A percentile compares a stretch with the other conserved stretches of the same genome.
Conservation (phyloP, 805 yeast species). For the Kodamaea neixiangensis region DNA sequence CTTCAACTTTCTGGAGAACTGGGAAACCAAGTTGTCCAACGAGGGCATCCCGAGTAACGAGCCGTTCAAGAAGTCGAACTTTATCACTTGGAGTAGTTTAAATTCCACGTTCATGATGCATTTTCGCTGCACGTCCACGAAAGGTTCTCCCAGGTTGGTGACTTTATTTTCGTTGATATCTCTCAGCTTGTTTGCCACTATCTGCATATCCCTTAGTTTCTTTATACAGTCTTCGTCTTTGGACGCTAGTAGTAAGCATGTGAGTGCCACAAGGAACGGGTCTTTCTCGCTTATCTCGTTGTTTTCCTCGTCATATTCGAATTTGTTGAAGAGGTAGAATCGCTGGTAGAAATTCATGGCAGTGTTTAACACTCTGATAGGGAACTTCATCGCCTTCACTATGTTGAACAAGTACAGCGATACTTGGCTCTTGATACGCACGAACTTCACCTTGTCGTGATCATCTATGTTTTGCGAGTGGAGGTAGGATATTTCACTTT, state of each 20-base stretch:
- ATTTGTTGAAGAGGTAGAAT: slow-evolving; percentile 63
- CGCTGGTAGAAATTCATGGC: slow-evolving; percentile 75
- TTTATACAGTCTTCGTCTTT: slow-evolving; percentile 86
- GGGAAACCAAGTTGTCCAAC: slow-evolving; percentile 66
- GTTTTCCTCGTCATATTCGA: slow-evolving; percentile 42
- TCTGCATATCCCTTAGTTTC: slow-evolving; percentile 63
- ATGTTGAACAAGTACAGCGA: slow-evolving; percentile 56
- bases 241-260: slow-evolving; percentile 69
- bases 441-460: slow-evolving; percentile 43
- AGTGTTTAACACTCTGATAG: slow-evolving; percentile 67
- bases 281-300: slow-evolving; percentile 30
- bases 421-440: slow-evolving; percentile 54
- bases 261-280: slow-evolving; percentile 63
- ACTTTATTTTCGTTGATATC: slow-evolving; percentile 38
- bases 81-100: slow-evolving; percentile 70
- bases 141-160: slow-evolving; percentile 17
- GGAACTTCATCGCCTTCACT: slow-evolving; percentile 59
- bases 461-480: slow-evolving; percentile 56
- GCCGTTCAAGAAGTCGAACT: slow-evolving; percentile 76
- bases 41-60: slow-evolving; percentile 28
- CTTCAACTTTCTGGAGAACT: slow-evolving; percentile 52
- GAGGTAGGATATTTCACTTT: slow-evolving; percentile 51
- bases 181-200: slow-evolving; percentile 46
- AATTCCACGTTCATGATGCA: slow-evolving; percentile 64
- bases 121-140: slow-evolving; percentile 56